A percentile compares a stretch with the other conserved stretches of the same genome.
Evolutionary conservation across 2,329 filamentous ascomycete genomes (phyloP).

Genomic region (Colletotrichum tabaci): DNA sequence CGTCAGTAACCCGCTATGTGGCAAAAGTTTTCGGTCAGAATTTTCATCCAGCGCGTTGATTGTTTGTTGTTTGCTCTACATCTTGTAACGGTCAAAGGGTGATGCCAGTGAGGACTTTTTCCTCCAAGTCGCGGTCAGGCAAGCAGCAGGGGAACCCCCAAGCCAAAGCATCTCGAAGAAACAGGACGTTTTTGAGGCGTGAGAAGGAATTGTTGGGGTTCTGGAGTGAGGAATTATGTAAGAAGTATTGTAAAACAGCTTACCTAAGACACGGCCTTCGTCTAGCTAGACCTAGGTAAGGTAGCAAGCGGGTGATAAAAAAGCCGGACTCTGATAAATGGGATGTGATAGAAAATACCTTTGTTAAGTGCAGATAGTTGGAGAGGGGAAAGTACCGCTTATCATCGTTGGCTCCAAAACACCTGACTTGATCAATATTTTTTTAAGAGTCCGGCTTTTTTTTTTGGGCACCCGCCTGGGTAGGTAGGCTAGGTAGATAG

Average conservation of each 20-base stretch:
- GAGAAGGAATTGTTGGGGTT: neutral
- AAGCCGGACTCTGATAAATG: too few species aligned
- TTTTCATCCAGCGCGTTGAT: slow-evolving; percentile 5
- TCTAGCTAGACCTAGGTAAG: too few species aligned
- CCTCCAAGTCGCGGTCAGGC: slow-evolving; percentile 13
- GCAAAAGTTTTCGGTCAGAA: slow-evolving; percentile 27
- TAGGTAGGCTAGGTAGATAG: too few species aligned
- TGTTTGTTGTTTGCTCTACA: slow-evolving; percentile 2
- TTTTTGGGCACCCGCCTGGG: too few species aligned
- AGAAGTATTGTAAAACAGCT: neutral
- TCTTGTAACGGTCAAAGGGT: neutral
- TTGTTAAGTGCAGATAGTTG: too few species aligned
- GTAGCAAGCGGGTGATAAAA: too few species aligned
- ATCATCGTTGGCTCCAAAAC: too few species aligned
- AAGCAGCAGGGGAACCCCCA: slow-evolving; percentile 12
- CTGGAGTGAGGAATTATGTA: neutral
- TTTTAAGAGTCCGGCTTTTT: too few species aligned
- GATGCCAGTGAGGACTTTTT: slow-evolving; percentile 12
- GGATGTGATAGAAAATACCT: too few species aligned
- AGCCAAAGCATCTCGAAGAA: neutral
- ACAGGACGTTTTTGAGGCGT: neutral
- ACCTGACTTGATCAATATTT: too few species aligned
- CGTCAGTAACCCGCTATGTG: slow-evolving; percentile 9
- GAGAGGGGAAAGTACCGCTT: too few species aligned
- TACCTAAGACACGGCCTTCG: neutral